phyloP scores from a whole-genome alignment of 345 rosid species.

The Populus simonii region DNA sequence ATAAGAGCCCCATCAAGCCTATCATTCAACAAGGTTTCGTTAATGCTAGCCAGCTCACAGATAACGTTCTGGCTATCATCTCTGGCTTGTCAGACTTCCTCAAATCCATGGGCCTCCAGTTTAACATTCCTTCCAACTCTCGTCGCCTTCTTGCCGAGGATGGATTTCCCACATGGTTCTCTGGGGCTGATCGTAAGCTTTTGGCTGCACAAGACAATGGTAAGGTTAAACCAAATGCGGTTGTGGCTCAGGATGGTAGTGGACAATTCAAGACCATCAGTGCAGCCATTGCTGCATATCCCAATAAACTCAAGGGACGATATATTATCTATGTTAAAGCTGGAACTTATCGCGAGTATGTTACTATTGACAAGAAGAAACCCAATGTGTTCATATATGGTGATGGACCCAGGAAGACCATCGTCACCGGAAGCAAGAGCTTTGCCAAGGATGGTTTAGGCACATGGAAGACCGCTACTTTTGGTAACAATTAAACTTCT shows the following conservation, averaged over 20 bases:
- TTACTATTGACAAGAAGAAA: constrained; percentile 43
- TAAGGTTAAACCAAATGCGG: constrained; percentile 41
- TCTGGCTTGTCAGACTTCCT: constrained; percentile 35
- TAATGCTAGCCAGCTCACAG: constrained; percentile 7
- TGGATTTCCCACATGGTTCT: constrained; percentile 60
- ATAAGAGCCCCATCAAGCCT: not conserved
- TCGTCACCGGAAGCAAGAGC: constrained; percentile 50
- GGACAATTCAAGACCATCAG: constrained; percentile 55
- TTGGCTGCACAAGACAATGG: constrained; percentile 33
- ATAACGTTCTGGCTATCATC: constrained; percentile 9
- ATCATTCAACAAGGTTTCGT: not conserved
- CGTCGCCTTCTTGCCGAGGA: constrained; percentile 43
- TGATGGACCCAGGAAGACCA: constrained; percentile 67
- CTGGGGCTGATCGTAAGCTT: constrained; percentile 56
- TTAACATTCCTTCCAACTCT: constrained; percentile 23
- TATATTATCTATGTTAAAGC: constrained; percentile 65
- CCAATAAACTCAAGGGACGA: constrained; percentile 32
- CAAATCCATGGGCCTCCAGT: constrained; percentile 19
- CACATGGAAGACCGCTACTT: constrained; percentile 53
- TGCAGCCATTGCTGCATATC: constrained; percentile 51
- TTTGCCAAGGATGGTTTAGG: constrained; percentile 34
- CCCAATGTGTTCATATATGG: constrained; percentile 62
- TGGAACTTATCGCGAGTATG: constrained; percentile 49
- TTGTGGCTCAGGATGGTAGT: constrained; percentile 81
- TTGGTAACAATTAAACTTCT: constrained; percentile 26